phyloP scores from a whole-genome alignment of 495 filamentous ascomycete species.

The Talaromyces liani region DNA sequence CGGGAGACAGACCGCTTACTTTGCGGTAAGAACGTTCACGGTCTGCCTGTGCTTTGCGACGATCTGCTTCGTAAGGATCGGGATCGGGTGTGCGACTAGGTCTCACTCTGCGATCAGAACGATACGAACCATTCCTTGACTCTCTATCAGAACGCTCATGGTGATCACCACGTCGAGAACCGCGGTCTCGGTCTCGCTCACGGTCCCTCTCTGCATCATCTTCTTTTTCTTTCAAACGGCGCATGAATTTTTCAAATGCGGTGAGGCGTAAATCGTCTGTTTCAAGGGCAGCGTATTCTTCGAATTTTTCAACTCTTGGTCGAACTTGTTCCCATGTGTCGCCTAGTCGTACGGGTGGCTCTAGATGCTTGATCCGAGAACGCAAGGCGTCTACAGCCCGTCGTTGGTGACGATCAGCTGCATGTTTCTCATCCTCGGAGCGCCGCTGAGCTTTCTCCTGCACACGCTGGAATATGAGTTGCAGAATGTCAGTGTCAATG shows the following conservation, averaged over 20 bases:
- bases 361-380: slow-evolving; percentile 81
- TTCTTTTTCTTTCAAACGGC: slow-evolving; percentile 83
- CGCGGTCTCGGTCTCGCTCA: slow-evolving; percentile 47
- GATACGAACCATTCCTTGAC: slow-evolving; percentile 38
- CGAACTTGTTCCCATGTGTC: slow-evolving; percentile 86
- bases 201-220: slow-evolving; percentile 76
- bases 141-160: slow-evolving; percentile 43
- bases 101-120: slow-evolving; percentile 50
- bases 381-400: slow-evolving; percentile 78
- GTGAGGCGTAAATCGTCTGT: slow-evolving; percentile 72
- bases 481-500: slow-evolving; percentile 67
- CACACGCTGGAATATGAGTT: slow-evolving; percentile 76
- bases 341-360: slow-evolving; percentile 67
- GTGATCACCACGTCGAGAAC: slow-evolving; percentile 31
- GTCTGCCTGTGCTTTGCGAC: slow-evolving; percentile 76
- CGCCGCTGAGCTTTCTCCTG: slow-evolving; percentile 72
- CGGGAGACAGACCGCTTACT: slow-evolving; percentile 51
- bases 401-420: slow-evolving; percentile 78
- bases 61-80: slow-evolving; percentile 83
- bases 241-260: slow-evolving; percentile 90
- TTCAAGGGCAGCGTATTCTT: slow-evolving; percentile 76
- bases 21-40: slow-evolving; percentile 84
- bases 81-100: slow-evolving; percentile 73
- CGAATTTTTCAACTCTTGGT: slow-evolving; percentile 64
- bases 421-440: slow-evolving; percentile 75